Percentiles rank a stretch among this genome's conserved stretches.
Evolutionary conservation across 2,329 filamentous ascomycete genomes (phyloP).

Genomic region (Ophiocordyceps australis): DNA sequence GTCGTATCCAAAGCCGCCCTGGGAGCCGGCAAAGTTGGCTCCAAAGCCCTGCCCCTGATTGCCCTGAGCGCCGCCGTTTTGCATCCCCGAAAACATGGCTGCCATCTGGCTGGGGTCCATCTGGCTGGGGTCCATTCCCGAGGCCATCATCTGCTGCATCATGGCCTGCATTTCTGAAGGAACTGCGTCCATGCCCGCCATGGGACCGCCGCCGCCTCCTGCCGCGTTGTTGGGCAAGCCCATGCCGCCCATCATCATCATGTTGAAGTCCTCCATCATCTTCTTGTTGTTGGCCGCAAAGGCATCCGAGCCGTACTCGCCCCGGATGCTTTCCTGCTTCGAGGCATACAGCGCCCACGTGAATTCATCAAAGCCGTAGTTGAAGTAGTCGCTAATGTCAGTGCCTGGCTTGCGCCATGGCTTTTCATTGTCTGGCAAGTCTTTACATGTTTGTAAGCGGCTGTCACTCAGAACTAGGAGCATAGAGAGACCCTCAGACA

Average conservation of each 20-base stretch:
- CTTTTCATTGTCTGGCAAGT: conserved; percentile 67
- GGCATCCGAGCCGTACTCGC: conserved; percentile 52
- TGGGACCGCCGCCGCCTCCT: conserved; percentile 15
- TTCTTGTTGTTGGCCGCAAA: conserved; percentile 55
- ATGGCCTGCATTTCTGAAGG: conserved; percentile 48
- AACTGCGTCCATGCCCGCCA: conserved; percentile 44
- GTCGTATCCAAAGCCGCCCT: conserved; percentile 32
- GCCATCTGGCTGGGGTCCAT: conserved; percentile 43
- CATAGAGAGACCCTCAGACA: background rate
- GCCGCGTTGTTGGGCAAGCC: conserved; percentile 20
- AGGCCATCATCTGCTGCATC: conserved; percentile 54
- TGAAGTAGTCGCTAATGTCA: conserved; percentile 94
- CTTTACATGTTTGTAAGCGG: conserved; percentile 12
- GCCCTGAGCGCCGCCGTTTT: conserved; percentile 26
- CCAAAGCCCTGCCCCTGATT: conserved; percentile 33
- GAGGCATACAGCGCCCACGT: conserved; percentile 90
- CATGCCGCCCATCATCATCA: conserved; percentile 45
- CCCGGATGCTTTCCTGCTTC: conserved; percentile 66
- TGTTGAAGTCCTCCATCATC: conserved; percentile 53
- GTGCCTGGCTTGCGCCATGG: conserved; percentile 91
- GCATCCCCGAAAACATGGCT: conserved; percentile 42
- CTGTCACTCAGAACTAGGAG: background rate
- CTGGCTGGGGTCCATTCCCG: conserved; percentile 46
- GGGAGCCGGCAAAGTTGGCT: conserved; percentile 31
- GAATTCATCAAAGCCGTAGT: conserved; percentile 97